Evolutionary conservation across 176 grass and related monocot genomes (phyloP).

Genomic region (Zoysia japonica): DNA sequence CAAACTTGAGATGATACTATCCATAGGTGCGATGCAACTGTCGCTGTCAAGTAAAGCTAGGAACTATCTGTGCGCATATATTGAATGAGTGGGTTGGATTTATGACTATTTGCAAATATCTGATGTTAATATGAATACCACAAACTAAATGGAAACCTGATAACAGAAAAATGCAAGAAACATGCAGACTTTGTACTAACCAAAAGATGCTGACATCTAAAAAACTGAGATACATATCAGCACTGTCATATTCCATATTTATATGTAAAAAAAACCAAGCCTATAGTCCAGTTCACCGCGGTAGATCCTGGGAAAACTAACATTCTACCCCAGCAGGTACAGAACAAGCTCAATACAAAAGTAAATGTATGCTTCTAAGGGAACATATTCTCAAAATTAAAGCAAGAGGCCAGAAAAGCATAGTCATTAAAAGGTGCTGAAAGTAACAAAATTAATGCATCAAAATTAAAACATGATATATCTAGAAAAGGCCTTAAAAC

Average conservation of each 20-base stretch:
- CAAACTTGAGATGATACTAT: neutral
- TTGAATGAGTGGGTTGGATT: conserved; percentile 21
- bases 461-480: neutral
- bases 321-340: neutral
- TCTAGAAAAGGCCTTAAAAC: neutral
- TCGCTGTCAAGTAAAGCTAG: neutral
- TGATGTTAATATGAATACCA: conserved; percentile 6
- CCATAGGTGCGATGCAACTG: conserved; percentile 11
- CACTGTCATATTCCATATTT: neutral
- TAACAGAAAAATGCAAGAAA: neutral
- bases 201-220: neutral
- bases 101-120: neutral
- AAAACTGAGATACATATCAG: neutral
- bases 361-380: neutral
- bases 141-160: neutral
- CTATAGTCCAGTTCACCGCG: neutral
- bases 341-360: neutral
- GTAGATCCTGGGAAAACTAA: neutral
- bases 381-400: neutral
- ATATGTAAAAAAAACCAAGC: neutral
- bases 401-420: neutral
- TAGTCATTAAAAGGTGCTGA: neutral
- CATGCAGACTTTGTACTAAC: conserved; percentile 1
- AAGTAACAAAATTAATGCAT: neutral
- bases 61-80: neutral